Evolutionary conservation across 2,329 filamentous ascomycete genomes (phyloP).

Genomic region (Didymella exigua): DNA sequence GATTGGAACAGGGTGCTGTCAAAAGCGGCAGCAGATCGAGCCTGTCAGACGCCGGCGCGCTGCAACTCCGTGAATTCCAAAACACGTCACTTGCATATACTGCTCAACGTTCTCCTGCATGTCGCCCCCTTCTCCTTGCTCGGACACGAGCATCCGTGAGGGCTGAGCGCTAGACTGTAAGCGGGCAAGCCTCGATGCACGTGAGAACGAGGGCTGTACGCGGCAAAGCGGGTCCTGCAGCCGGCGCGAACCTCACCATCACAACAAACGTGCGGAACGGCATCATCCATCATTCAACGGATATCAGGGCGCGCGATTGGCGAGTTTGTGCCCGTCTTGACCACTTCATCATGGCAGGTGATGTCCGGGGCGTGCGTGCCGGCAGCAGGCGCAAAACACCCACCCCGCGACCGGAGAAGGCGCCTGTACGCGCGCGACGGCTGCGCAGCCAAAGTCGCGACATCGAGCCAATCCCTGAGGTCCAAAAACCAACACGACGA

Average conservation of each 20-base stretch:
- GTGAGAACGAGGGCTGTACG: constrained; percentile 21
- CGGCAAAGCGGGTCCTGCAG: constrained; percentile 4
- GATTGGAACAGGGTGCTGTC: constrained; percentile 1
- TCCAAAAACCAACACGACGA: constrained; percentile 30
- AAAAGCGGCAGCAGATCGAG: constrained; percentile 1
- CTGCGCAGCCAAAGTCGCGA: constrained; percentile 52
- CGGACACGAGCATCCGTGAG: background rate
- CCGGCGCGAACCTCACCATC: constrained; percentile 12
- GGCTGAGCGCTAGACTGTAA: constrained; percentile 11
- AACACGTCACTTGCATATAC: constrained; percentile 12
- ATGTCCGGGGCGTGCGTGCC: constrained; percentile 40
- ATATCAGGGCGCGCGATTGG: background rate
- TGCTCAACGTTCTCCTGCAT: constrained; percentile 16
- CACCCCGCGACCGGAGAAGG: constrained; percentile 34
- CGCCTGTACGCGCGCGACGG: constrained; percentile 35
- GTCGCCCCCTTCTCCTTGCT: constrained; percentile 32
- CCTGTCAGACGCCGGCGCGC: constrained; percentile 11
- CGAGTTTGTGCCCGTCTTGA: constrained; percentile 1
- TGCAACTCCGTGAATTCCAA: constrained; percentile 6
- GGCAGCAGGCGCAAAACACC: constrained; percentile 44
- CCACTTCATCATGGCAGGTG: constrained; percentile 38
- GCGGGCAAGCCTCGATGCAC: constrained; percentile 17
- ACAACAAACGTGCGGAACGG: constrained; percentile 21
- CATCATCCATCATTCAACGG: background rate
- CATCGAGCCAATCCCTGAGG: constrained; percentile 27